phyloP scores from a whole-genome alignment of 305 asterid genomes.

The Fraxinus angustifolia region DNA sequence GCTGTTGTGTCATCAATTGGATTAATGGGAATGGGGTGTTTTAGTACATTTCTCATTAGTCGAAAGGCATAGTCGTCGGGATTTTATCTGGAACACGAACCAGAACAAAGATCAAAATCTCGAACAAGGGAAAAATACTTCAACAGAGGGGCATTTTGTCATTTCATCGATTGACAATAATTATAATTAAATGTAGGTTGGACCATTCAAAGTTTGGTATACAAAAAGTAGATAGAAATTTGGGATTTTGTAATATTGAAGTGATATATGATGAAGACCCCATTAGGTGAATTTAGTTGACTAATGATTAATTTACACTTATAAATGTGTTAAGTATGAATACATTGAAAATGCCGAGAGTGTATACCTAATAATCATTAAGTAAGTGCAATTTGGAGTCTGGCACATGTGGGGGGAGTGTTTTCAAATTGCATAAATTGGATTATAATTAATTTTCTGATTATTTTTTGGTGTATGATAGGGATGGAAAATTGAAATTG shows the following conservation, averaged over 20 bases:
- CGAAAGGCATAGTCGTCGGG: neutral
- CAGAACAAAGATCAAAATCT: neutral
- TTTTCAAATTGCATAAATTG: constrained; percentile 6
- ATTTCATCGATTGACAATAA: neutral
- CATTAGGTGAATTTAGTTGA: constrained; percentile 15
- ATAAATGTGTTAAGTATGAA: constrained; percentile 32
- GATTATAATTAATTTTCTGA: constrained; percentile 11
- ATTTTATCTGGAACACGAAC: neutral
- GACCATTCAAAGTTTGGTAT: constrained; percentile 30
- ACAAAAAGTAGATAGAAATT: constrained; percentile 18
- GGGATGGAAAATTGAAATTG: constrained; percentile 16
- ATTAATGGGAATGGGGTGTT: constrained; percentile 15
- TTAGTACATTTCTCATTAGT: neutral
- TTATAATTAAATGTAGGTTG: constrained; percentile 6
- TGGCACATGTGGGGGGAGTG: constrained; percentile 12
- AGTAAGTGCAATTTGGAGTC: constrained; percentile 19
- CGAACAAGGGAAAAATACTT: neutral
- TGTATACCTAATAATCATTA: constrained; percentile 36
- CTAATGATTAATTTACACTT: neutral
- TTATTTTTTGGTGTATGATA: neutral
- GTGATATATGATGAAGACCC: constrained; percentile 18
- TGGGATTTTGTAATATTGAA: constrained; percentile 22
- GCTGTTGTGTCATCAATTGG: constrained; percentile 19
- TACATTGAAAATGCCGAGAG: constrained; percentile 38
- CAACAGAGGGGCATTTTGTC: constrained; percentile 25